Evolutionary conservation across 2,329 filamentous ascomycete species (phyloP).

Genomic region (Fusarium poae): DNA sequence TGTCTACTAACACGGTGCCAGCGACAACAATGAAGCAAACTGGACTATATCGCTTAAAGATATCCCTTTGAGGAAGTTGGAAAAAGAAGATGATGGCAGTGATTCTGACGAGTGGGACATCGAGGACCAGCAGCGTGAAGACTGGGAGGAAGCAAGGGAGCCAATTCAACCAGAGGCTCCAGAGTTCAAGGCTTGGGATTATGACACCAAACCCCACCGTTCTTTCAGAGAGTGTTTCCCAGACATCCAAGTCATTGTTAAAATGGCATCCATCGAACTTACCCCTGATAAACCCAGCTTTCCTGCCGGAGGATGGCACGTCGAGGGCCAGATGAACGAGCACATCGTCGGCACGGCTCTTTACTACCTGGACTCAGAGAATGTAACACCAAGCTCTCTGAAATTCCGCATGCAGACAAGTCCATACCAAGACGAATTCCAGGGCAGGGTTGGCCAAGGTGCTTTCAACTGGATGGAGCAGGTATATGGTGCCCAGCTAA

Average conservation of each 20-base stretch:
- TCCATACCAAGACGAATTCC: not conserved
- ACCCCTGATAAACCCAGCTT: slow-evolving; percentile 43
- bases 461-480: slow-evolving; percentile 24
- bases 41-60: slow-evolving; percentile 12
- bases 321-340: slow-evolving; percentile 49
- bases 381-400: slow-evolving; percentile 36
- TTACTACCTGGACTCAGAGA: slow-evolving; percentile 46
- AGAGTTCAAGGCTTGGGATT: slow-evolving; percentile 56
- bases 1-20: not conserved
- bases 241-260: slow-evolving; percentile 69
- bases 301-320: slow-evolving; percentile 40
- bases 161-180: slow-evolving; percentile 32
- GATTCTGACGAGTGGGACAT: not conserved
- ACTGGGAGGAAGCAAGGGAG: slow-evolving; percentile 31
- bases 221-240: slow-evolving; percentile 23
- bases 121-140: not conserved
- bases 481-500: slow-evolving; percentile 5
- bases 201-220: slow-evolving; percentile 16
- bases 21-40: slow-evolving; percentile 27
- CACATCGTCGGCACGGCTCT: slow-evolving; percentile 49
- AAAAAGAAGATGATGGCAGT: not conserved
- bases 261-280: slow-evolving; percentile 58
- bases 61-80: not conserved
- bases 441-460: not conserved
- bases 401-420: slow-evolving; percentile 41